Base-by-base conservation (phyloP, 139 green algal genomes). In the Coccomyxa sp. region DNA sequence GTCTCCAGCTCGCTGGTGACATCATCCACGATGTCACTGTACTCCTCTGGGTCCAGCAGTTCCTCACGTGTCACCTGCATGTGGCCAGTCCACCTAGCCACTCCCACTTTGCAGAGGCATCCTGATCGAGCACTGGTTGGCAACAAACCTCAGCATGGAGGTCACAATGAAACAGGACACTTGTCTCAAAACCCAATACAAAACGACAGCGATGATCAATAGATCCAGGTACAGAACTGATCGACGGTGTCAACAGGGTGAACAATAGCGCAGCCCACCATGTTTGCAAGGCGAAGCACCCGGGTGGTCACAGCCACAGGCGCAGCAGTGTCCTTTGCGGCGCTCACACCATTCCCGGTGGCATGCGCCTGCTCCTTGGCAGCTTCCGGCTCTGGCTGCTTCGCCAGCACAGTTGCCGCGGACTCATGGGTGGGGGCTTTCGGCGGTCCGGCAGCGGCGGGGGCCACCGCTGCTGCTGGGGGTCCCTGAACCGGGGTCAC, bases 21-120 rank as follows among this genome's bases (percentile, higher is more conserved):
- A 66, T 94, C 90, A 30, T 92, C 88, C 81, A 92, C 14, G 27
- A 94, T 90, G 51, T 93, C 89, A 0, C 82, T 82, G 80, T 90
- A 93, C 79, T 93, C 91, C 32, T 90, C 86, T 30, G 89, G 83
- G 76, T 93, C 90, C 57, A 90, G 28, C 79, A 94, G 83, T 66
- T 94, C 90, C 13, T 91, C 83, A 23, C 74, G n/a, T 78, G n/a
- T 78, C 74, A 32, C 74, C 27, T 78, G 27, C 67, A 75, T 75
- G 67, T 75, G 67, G 25, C 67, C 67, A 25, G 3, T 27, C 67
- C 67, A 25, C 7, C 67, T 27, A 25, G 3, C 67, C 67, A 25
- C 67, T 27, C 67, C 25, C 25, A 30, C 67, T 10, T 27, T 30
- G 21, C 67, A 75, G 3, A 27, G 9, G 3, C 1, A 27, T 75